phyloP scores from a whole-genome alignment of 1,284 basidiomycete species.

The Ustilago xerochloae region DNA sequence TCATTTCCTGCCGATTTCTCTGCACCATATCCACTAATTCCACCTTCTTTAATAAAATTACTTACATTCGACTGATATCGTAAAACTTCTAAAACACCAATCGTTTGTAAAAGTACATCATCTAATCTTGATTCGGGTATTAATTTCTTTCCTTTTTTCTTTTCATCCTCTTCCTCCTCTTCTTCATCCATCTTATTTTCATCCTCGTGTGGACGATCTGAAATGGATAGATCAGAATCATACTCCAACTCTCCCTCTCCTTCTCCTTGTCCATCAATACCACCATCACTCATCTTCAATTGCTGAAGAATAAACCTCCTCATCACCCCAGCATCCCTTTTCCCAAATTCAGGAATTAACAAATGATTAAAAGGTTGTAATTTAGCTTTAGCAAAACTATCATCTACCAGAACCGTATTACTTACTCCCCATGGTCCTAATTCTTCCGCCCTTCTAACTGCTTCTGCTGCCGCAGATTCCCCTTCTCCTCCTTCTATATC shows the following conservation, averaged over 20 bases:
- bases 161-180: neutral
- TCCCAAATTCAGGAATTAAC: slow-evolving; percentile 58
- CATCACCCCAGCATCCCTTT: slow-evolving; percentile 28
- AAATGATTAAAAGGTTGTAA: slow-evolving; percentile 75
- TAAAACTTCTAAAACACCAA: slow-evolving; percentile 63
- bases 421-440: slow-evolving; percentile 72
- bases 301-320: slow-evolving; percentile 20
- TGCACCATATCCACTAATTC: slow-evolving; percentile 34
- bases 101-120: slow-evolving; percentile 60
- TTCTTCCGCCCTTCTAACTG: neutral
- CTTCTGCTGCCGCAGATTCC: neutral
- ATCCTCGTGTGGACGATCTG: neutral
- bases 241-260: slow-evolving; percentile 24
- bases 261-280: slow-evolving; percentile 3
- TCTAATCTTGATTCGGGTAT: slow-evolving; percentile 41
- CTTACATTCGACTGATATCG: slow-evolving; percentile 52
- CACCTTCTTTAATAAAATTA: slow-evolving; percentile 50
- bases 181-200: neutral
- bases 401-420: slow-evolving; percentile 83
- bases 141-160: slow-evolving; percentile 16
- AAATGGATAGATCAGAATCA: slow-evolving; percentile 31
- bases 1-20: slow-evolving; percentile 10
- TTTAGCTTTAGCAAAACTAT: slow-evolving; percentile 80
- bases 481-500: slow-evolving; percentile 8
- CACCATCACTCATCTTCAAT: neutral